Evolutionary conservation across 2,329 filamentous ascomycete species (phyloP).

Genomic region (Curvularia lunata): DNA sequence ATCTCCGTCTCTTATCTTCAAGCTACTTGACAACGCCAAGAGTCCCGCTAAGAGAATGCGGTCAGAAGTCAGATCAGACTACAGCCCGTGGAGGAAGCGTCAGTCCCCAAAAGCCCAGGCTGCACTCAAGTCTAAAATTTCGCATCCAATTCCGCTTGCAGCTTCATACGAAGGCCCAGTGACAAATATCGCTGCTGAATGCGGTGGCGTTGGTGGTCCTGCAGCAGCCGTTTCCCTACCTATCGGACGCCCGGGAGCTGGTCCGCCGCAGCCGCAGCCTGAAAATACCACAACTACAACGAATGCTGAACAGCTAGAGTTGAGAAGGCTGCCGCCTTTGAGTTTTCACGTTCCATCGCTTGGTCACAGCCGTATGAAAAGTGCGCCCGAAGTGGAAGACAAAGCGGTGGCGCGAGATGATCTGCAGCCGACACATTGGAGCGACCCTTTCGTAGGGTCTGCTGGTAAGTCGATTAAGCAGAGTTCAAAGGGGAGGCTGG

Average conservation of each 20-base stretch:
- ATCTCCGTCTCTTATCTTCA: not conserved
- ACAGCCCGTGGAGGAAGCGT: constrained; percentile 14
- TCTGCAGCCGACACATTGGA: constrained; percentile 17
- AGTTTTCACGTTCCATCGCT: not conserved
- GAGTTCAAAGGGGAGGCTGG: constrained; percentile 3
- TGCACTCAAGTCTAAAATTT: constrained; percentile 34
- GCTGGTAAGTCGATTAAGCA: constrained; percentile 9
- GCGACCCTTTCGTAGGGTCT: constrained; percentile 13
- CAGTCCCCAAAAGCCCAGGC: constrained; percentile 7
- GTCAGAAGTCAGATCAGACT: not conserved
- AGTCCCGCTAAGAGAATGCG: not conserved
- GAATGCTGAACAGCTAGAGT: constrained; percentile 1
- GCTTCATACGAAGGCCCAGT: constrained; percentile 4
- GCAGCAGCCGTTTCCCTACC: constrained; percentile 17
- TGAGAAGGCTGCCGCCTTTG: not conserved
- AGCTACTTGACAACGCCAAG: not conserved
- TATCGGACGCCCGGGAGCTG: constrained; percentile 5
- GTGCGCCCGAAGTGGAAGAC: not conserved
- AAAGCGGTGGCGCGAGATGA: constrained; percentile 2
- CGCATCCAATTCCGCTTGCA: constrained; percentile 24
- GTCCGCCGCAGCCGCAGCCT: not conserved
- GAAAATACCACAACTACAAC: not conserved
- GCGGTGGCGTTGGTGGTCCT: constrained; percentile 25
- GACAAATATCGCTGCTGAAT: constrained; percentile 23
- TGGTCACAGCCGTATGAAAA: not conserved